These are phyloP conservation scores for Hemerocallis citrina DNA, from an alignment of 106 monocot genomes.

Conservation along the genomic window DNA sequence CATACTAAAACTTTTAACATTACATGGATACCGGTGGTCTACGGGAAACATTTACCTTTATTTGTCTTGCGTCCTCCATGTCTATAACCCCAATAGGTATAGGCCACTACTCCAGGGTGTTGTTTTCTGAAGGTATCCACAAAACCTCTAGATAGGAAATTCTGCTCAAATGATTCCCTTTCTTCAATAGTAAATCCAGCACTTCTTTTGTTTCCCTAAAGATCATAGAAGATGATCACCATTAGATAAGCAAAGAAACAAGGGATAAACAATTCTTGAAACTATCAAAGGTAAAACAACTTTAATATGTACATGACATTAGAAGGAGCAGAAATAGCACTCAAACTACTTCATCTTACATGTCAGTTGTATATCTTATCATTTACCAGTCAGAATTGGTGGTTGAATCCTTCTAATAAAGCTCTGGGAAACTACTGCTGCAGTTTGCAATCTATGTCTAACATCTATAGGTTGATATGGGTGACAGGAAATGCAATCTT, in stretches of 20 bases:
- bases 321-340: background rate
- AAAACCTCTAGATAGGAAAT: slow-evolving; percentile 73
- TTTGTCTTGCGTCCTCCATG: slow-evolving; percentile 83
- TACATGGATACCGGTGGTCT: background rate
- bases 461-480: no score
- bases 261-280: no score
- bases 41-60: slow-evolving; percentile 43
- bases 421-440: no score
- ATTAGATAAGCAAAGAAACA: background rate
- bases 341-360: background rate
- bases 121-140: slow-evolving; percentile 89
- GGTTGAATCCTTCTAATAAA: no score
- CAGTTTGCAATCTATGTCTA: no score
- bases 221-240: background rate
- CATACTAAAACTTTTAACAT: no score
- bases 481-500: no score
- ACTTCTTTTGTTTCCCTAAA: slow-evolving; percentile 80
- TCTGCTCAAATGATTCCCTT: slow-evolving; percentile 68
- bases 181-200: slow-evolving; percentile 91
- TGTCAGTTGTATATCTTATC: background rate
- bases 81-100: slow-evolving; percentile 87
- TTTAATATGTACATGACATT: background rate
- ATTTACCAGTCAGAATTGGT: background rate
- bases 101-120: slow-evolving; percentile 67
- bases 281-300: no score